Evolutionary conservation across 2,329 filamentous ascomycete genomes (phyloP), one percentile per base, ranked within the genome.

Genomic region (Chaetomiaceae sp.): DNA sequence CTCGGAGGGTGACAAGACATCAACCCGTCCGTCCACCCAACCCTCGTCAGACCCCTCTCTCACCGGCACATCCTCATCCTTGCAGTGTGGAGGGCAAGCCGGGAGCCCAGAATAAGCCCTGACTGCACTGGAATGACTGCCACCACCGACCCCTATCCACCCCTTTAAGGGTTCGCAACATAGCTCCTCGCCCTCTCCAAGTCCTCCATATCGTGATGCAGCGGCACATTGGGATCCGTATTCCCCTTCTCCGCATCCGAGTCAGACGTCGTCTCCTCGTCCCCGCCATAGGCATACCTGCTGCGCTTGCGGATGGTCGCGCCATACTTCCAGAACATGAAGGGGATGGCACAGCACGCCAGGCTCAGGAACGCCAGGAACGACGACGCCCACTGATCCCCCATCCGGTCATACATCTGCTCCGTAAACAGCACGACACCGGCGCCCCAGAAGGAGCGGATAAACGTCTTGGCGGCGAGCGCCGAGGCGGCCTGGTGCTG

Each of bases 331-430:
- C 87, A 95, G 71, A 96, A 95, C 23, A 89, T 69, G 67, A 85
- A 95, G 0, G 90, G 90, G 60, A 95, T 95, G 0, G 76, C 81
- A 67, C 89, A 95, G 72, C 89, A 95, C 0, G 81, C 85, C 6
- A 95, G 72, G 15, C 79, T 82, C 61, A 95, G 76, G 62, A 91
- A 91, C 0, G 80, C 88, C 8, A 94, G 72, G 9, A 94, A 75
- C 0, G 79, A 78, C 46, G 82, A 83, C 0, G 89, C 89, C 88
- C 89, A 92, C 66, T 89, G 83, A 68, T 90, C 78, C 8, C 83
- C 83, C 14, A 92, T 75, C 2, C 83, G 78, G 44, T 77, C 68
- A 69, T 89, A 91, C 88, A 94, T 92, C 69, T 92, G 88, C 59
- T 80, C 77, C 0, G 89, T 92, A 71, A 94, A 94, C 1, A 95